Percentiles rank a stretch among this genome's conserved stretches.
These are phyloP conservation scores for Phytophthora fragariae DNA, from an alignment of 352 stramenopile species.

Conservation along the genomic window DNA sequence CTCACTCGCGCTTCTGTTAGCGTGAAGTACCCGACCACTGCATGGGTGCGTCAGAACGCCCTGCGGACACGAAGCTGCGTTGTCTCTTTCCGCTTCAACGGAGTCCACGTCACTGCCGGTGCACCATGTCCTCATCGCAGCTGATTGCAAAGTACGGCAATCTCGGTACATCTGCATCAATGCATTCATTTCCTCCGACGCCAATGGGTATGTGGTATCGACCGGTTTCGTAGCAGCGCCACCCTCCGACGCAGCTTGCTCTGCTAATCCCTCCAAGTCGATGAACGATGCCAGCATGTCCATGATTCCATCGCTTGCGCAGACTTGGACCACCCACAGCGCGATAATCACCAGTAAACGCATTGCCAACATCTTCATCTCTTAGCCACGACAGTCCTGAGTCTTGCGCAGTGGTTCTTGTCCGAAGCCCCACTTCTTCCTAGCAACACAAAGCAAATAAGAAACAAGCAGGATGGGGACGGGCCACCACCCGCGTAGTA, in stretches of 20 bases:
- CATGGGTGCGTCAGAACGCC: constrained; percentile 70
- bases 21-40: constrained; percentile 57
- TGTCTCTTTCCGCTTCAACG: constrained; percentile 5
- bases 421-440: background rate
- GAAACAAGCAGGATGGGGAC: constrained; percentile 38
- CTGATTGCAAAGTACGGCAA: constrained; percentile 56
- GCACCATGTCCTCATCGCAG: constrained; percentile 70
- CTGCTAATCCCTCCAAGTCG: constrained; percentile 40
- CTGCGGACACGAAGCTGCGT: constrained; percentile 43
- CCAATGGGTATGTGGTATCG: constrained; percentile 65
- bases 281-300: constrained; percentile 51
- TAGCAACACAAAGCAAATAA: constrained; percentile 26
- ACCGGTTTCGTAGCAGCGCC: constrained; percentile 31
- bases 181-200: constrained; percentile 45
- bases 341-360: constrained; percentile 14
- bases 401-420: background rate
- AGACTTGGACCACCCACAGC: constrained; percentile 13
- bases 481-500: constrained; percentile 10
- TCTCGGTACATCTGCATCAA: constrained; percentile 57
- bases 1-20: constrained; percentile 25
- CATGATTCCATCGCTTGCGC: constrained; percentile 36
- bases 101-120: constrained; percentile 36
- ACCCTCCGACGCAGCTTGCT: constrained; percentile 25
- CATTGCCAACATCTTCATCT: constrained; percentile 1
- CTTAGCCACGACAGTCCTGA: background rate